A percentile compares a stretch with the other conserved stretches of the same genome.
Evolutionary conservation across 129 eudicot species (phyloP).

Genomic region (Chrysanthemum makinoi): DNA sequence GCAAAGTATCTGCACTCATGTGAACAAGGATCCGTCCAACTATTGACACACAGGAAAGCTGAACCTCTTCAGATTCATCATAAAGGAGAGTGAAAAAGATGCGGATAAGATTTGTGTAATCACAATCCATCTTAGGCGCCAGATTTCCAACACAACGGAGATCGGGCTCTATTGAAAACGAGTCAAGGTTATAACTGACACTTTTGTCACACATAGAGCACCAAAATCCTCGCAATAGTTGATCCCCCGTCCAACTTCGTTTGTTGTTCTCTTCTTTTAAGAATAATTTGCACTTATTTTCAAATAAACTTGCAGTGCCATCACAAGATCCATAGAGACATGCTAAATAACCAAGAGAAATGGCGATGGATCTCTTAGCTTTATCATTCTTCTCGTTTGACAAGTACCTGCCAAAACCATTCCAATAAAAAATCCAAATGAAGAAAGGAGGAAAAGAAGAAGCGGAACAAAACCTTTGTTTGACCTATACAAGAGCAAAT

Average conservation of each 20-base stretch:
- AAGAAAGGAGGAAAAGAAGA: neutral
- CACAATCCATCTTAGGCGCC: slow-evolving; percentile 25
- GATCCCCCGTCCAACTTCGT: slow-evolving; percentile 39
- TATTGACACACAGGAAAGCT: slow-evolving; percentile 60
- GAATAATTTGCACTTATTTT: slow-evolving; percentile 56
- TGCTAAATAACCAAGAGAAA: slow-evolving; percentile 70
- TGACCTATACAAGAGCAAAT: neutral
- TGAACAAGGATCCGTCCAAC: slow-evolving; percentile 66
- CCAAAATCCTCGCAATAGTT: slow-evolving; percentile 67
- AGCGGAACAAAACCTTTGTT: slow-evolving; percentile 8
- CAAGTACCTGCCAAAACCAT: slow-evolving; percentile 49
- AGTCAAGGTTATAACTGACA: slow-evolving; percentile 27
- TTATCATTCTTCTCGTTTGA: slow-evolving; percentile 55
- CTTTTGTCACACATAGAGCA: slow-evolving; percentile 74
- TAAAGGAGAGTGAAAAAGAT: slow-evolving; percentile 66
- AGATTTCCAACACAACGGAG: slow-evolving; percentile 18
- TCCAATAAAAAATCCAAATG: neutral
- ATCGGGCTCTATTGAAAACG: slow-evolving; percentile 28
- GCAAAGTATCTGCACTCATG: slow-evolving; percentile 44
- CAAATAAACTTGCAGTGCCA: slow-evolving; percentile 16
- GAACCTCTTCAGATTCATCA: slow-evolving; percentile 87
- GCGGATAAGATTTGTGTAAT: slow-evolving; percentile 48
- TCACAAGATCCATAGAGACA: slow-evolving; percentile 68
- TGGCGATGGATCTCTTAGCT: slow-evolving; percentile 62
- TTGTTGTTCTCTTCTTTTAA: slow-evolving; percentile 38